A percentile compares a stretch with the other conserved stretches of the same genome.
Evolutionary conservation across 108 stramenopile species (phyloP).

Genomic region (Aurantiochytrium sp.): DNA sequence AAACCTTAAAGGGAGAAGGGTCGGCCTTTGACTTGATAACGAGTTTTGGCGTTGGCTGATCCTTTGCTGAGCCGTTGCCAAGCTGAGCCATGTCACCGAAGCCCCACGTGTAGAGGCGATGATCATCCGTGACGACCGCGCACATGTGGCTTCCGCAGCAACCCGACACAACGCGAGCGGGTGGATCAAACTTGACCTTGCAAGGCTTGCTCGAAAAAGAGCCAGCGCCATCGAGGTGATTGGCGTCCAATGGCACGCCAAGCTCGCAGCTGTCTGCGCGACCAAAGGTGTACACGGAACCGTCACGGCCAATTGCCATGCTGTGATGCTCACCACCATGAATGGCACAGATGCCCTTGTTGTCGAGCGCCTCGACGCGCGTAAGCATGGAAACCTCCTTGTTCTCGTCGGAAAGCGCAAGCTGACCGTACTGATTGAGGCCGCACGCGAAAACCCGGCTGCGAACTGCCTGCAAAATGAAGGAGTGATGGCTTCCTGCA

Average conservation of each 20-base stretch:
- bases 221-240: background rate
- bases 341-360: conserved; percentile 50
- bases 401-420: conserved; percentile 64
- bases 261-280: conserved; percentile 75
- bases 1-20: background rate
- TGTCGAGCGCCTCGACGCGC: conserved; percentile 46
- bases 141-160: conserved; percentile 58
- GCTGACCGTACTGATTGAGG: conserved; percentile 80
- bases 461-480: conserved; percentile 53
- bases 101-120: conserved; percentile 83
- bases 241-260: conserved; percentile 44
- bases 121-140: conserved; percentile 55
- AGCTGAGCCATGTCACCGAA: conserved; percentile 55
- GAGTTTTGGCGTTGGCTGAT: conserved; percentile 23
- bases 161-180: conserved; percentile 5
- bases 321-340: conserved; percentile 66
- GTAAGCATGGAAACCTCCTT: conserved; percentile 33
- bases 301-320: conserved; percentile 55
- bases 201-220: conserved; percentile 10
- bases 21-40: conserved; percentile 14
- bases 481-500: conserved; percentile 68
- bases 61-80: conserved; percentile 47
- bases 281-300: conserved; percentile 65
- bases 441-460: conserved; percentile 63
- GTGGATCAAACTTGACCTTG: background rate